Evolutionary conservation across 2,329 filamentous ascomycete species (phyloP), one percentile per base, ranked within the genome.

Genomic region (Orbilia ellipsospora): DNA sequence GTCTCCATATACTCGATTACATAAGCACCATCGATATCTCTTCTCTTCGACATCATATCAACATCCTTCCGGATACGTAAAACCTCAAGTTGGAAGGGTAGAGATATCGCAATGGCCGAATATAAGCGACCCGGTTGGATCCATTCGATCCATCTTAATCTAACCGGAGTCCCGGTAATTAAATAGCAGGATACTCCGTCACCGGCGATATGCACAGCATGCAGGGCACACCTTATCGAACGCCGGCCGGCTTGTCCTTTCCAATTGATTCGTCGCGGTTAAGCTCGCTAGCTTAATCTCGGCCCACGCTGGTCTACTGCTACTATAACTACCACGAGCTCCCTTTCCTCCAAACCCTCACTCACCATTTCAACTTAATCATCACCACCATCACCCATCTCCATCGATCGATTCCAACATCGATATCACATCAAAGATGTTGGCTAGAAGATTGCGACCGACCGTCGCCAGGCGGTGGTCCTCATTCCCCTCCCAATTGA

Each of bases 361-460:
- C 40, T 23, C 50, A 36, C 40, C 20, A 6, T 4, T 6, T 55
- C 18, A 42, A 36, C 16, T 42, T 42, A 13, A 50, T 48, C 59
- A 26, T 23, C 23, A 23, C 23, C 23, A 23, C 23, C 44, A 16
- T 55, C 36, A 50, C 55, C 55, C 55, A 40, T 16, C 16, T 28
- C 13, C 18, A 1, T 20, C 31, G 16, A 57, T 23, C 40, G 16
- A 10, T 20, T 1, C 13, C 42, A n/a, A 52, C 26, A 31, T 26
- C 40, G 31, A 6, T 44, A 48, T n/a, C 8, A 48, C 15, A 28
- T 26, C 8, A 40, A 31, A 31, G 31, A 75, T 75, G 72, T 42
- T 75, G 4, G 59, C 64, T 5, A 48, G 59, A 59, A 57, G 72
- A 45, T 45, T 75, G 42, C 51, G 72, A 54, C 59, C 72, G 8